phyloP scores from a whole-genome alignment of 2,329 filamentous ascomycete species.

The Sporothrix schenckii region DNA sequence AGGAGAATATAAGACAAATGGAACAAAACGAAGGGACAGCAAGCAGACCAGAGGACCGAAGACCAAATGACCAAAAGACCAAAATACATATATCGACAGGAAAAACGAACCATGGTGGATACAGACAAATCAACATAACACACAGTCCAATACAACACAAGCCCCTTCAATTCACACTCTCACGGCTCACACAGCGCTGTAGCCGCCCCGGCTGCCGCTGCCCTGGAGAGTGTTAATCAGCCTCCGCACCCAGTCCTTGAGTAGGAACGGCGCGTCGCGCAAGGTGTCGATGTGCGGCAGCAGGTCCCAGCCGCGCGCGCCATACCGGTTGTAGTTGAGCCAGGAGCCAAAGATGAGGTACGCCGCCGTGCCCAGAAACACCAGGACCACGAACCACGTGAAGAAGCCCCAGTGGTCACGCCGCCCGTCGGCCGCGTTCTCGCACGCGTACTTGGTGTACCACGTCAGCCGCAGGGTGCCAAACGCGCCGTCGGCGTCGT shows the following conservation, averaged over 20 bases:
- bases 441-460: constrained; percentile 86
- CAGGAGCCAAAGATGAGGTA: constrained; percentile 98
- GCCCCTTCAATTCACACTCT: not conserved
- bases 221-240: constrained; percentile 84
- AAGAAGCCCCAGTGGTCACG: constrained; percentile 86
- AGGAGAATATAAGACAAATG: not conserved
- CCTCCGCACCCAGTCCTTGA: constrained; percentile 83
- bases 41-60: not conserved
- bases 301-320: constrained; percentile 91
- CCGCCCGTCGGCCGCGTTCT: constrained; percentile 51
- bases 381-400: constrained; percentile 93
- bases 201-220: constrained; percentile 81
- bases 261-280: constrained; percentile 85
- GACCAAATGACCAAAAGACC: not conserved
- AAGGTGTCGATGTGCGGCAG: constrained; percentile 91
- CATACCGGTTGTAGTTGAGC: constrained; percentile 98
- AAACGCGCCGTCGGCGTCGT: constrained; percentile 55
- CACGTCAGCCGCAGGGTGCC: constrained; percentile 70
- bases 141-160: not conserved
- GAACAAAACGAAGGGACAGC: not conserved
- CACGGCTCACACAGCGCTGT: constrained; percentile 78
- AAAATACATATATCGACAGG: not conserved
- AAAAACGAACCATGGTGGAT: not conserved
- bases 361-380: constrained; percentile 80
- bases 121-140: not conserved